phyloP scores from a whole-genome alignment of 2,329 filamentous ascomycete species.

The Lasiodiplodia gonubiensis region DNA sequence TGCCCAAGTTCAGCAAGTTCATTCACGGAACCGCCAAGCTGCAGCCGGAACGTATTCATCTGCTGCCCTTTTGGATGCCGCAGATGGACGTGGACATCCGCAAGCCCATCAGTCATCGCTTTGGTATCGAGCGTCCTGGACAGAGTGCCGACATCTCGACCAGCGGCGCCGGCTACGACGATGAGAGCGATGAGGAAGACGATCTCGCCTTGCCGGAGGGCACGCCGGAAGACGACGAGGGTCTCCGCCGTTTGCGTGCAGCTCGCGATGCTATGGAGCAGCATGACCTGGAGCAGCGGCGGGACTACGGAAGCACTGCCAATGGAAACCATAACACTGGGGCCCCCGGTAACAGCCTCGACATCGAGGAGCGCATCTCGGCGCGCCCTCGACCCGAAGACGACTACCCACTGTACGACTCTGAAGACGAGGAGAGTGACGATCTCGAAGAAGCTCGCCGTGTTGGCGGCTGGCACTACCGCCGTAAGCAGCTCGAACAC shows the following conservation, averaged over 20 bases:
- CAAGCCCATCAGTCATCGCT: constrained; percentile 85
- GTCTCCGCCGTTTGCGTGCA: constrained; percentile 55
- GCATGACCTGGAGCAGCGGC: constrained; percentile 56
- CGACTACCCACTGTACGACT: constrained; percentile 89
- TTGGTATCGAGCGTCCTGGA: constrained; percentile 84
- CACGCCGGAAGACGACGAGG: constrained; percentile 50
- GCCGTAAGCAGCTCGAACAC: constrained; percentile 56
- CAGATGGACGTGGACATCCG: constrained; percentile 98
- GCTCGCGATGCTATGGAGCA: constrained; percentile 58
- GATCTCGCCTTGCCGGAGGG: constrained; percentile 41
- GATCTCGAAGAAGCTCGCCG: constrained; percentile 76
- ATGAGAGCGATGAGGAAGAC: constrained; percentile 70
- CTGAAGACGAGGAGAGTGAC: constrained; percentile 79
- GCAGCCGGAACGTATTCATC: constrained; percentile 84
- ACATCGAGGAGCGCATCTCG: constrained; percentile 83
- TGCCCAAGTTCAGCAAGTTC: constrained; percentile 99
- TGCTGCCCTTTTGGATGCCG: constrained; percentile 96
- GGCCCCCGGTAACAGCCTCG: constrained; percentile 55
- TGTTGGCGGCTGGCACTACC: constrained; percentile 78
- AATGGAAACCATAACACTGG: constrained; percentile 34
- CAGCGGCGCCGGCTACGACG: constrained; percentile 77
- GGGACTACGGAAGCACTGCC: constrained; percentile 52
- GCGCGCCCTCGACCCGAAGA: constrained; percentile 65
- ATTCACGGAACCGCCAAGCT: constrained; percentile 92
- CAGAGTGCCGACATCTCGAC: constrained; percentile 77